Conservation (phyloP, 73 alveolate species). For the Paramecium sexaurelia region DNA sequence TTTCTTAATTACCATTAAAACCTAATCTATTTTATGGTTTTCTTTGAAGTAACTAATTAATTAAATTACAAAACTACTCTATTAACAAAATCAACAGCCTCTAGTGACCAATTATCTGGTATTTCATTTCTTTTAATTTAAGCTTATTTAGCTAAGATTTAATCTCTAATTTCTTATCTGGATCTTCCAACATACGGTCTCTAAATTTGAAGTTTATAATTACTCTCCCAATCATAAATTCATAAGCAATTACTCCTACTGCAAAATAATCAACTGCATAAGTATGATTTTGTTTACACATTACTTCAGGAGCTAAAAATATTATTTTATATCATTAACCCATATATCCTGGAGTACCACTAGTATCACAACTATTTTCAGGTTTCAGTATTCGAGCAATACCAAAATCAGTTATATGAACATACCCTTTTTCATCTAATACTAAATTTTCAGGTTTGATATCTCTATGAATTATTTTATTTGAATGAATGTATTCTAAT, state of each 20-base stretch:
- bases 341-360: conserved; percentile 69
- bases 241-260: conserved; percentile 85
- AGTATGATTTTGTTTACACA: conserved; percentile 78
- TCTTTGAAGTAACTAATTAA: conserved; percentile 74
- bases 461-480: conserved; percentile 81
- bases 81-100: conserved; percentile 81
- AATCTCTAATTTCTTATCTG: conserved; percentile 76
- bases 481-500: conserved; percentile 74
- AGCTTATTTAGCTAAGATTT: conserved; percentile 77
- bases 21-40: conserved; percentile 89
- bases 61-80: conserved; percentile 20
- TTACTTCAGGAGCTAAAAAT: conserved; percentile 85
- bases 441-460: conserved; percentile 87
- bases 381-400: conserved; percentile 75
- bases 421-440: conserved; percentile 76
- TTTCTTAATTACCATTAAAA: conserved; percentile 82
- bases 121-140: conserved; percentile 64
- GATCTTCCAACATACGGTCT: conserved; percentile 83
- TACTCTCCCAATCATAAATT: conserved; percentile 79
- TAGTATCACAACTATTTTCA: conserved; percentile 62
- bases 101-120: conserved; percentile 82
- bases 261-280: conserved; percentile 84
- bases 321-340: neutral
- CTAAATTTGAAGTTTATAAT: neutral
- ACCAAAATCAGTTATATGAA: conserved; percentile 80